Conservation (phyloP, 2,329 filamentous ascomycete species). For the Beauveria pseudobassiana region DNA sequence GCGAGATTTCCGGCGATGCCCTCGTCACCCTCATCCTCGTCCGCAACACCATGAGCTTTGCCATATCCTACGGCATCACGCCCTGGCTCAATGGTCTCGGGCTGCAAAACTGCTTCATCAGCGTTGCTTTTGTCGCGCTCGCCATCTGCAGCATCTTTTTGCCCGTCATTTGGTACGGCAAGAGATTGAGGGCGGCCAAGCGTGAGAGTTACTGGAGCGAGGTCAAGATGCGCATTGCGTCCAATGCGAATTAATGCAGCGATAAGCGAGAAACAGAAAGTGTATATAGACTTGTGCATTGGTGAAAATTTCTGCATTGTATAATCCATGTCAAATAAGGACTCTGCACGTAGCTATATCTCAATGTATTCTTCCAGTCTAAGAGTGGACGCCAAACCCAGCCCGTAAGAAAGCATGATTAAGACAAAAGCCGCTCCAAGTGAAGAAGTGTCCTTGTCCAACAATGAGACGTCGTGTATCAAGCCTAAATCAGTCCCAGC, state of each 20-base stretch:
- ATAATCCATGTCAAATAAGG: neutral
- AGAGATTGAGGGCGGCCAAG: constrained; percentile 18
- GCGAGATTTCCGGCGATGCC: constrained; percentile 31
- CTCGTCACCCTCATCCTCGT: constrained; percentile 33
- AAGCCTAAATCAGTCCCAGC: too few species aligned
- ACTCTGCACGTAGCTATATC: neutral
- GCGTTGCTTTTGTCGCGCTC: constrained; percentile 32
- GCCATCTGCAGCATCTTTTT: constrained; percentile 33
- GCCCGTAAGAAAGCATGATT: neutral
- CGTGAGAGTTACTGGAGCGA: constrained; percentile 16
- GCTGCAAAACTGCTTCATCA: constrained; percentile 35
- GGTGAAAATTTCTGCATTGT: neutral
- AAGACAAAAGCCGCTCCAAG: neutral
- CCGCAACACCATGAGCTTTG: constrained; percentile 30
- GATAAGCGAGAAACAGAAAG: neutral
- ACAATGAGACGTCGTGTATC: too few species aligned
- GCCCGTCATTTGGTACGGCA: constrained; percentile 40
- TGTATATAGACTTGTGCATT: neutral
- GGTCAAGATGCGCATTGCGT: constrained; percentile 9
- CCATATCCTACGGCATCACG: constrained; percentile 32
- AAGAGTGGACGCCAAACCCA: neutral
- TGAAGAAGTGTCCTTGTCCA: too few species aligned
- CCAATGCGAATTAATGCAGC: neutral
- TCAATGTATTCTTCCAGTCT: neutral
- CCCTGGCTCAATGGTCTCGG: constrained; percentile 36